phyloP scores from a whole-genome alignment of 164 flowering plant genomes.

The Brasenia schreberi region DNA sequence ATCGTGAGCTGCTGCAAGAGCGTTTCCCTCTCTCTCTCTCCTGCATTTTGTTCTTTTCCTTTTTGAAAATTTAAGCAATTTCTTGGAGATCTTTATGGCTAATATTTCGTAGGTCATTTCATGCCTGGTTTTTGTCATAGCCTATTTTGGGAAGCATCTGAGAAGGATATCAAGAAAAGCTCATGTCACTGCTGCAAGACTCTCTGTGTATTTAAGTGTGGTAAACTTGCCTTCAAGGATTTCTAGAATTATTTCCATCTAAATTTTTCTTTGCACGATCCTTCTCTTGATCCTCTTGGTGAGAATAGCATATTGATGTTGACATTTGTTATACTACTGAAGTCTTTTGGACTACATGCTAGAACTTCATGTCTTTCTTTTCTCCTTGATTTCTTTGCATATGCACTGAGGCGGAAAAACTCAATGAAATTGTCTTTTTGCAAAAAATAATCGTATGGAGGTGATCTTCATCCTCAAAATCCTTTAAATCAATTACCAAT shows the following conservation, averaged over 20 bases:
- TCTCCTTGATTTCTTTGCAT: background rate
- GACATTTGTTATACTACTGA: no score
- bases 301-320: no score
- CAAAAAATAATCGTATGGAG: no score
- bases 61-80: background rate
- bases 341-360: no score
- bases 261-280: background rate
- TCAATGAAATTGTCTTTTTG: no score
- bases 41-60: background rate
- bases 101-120: constrained; percentile 50
- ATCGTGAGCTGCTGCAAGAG: no score
- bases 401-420: background rate
- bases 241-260: background rate
- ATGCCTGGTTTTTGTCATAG: constrained; percentile 41
- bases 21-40: background rate
- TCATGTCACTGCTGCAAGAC: constrained; percentile 45
- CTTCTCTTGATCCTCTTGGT: background rate
- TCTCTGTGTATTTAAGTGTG: constrained; percentile 88
- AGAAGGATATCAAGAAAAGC: constrained; percentile 60
- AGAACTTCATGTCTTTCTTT: no score
- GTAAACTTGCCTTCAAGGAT: constrained; percentile 16
- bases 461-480: no score
- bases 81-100: background rate
- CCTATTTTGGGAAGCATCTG: constrained; percentile 65
- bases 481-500: no score